Evolutionary conservation across 176 grass and related monocot genomes (phyloP).

Genomic region (Carex cristatella): DNA sequence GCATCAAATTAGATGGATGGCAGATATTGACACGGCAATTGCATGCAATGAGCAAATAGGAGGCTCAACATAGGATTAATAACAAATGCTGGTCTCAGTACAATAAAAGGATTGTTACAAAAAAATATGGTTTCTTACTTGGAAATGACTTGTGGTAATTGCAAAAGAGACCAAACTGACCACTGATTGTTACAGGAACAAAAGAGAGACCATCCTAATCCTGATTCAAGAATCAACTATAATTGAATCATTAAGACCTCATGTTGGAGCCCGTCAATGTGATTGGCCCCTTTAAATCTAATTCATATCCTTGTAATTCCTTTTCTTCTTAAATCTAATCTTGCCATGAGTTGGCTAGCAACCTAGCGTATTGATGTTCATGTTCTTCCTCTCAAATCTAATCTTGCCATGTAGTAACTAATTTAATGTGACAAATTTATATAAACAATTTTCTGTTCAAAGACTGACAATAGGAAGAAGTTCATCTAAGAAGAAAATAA

Average conservation of each 20-base stretch:
- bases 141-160: neutral
- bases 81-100: neutral
- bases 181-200: neutral
- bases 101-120: neutral
- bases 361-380: neutral
- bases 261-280: neutral
- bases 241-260: neutral
- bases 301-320: neutral
- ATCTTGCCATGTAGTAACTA: neutral
- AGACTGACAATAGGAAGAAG: neutral
- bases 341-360: neutral
- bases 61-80: neutral
- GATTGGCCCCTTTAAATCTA: neutral
- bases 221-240: neutral
- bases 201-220: neutral
- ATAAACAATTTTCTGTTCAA: neutral
- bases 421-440: neutral
- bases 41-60: neutral
- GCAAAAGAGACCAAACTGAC: neutral
- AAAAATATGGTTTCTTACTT: neutral
- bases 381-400: neutral
- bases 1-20: neutral
- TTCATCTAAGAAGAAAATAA: neutral
- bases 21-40: neutral
- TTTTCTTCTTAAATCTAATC: neutral